These are phyloP conservation scores for Sarocladiaceae sp. DNA, from an alignment of 2,329 filamentous ascomycete genomes.

Conservation along the genomic window DNA sequence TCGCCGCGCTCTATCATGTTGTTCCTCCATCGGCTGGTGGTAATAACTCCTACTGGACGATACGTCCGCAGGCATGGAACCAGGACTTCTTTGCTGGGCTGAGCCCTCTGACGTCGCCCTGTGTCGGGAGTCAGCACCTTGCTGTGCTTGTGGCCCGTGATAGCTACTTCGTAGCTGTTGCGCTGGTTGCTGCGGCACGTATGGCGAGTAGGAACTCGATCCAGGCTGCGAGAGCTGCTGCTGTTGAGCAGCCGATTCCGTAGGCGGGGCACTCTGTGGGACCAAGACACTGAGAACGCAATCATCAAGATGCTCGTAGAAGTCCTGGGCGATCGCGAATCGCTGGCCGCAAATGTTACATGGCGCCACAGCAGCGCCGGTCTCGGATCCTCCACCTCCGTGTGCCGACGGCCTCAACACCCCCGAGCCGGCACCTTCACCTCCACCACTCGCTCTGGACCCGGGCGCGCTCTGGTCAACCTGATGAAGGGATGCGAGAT, in stretches of 20 bases:
- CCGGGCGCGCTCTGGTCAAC: constrained; percentile 94
- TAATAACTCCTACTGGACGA: too few species aligned
- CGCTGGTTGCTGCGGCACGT: too few species aligned
- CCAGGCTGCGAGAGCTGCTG: neutral
- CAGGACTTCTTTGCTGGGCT: too few species aligned
- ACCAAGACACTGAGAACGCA: constrained; percentile 55
- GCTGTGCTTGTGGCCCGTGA: too few species aligned
- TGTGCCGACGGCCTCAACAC: neutral
- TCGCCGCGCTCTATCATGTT: too few species aligned
- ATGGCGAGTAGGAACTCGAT: too few species aligned
- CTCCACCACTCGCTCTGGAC: constrained; percentile 63
- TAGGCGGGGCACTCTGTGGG: constrained; percentile 22
- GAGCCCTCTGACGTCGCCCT: too few species aligned
- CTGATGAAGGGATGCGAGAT: constrained; percentile 85
- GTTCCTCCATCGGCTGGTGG: too few species aligned
- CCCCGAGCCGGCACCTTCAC: constrained; percentile 15
- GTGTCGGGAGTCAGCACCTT: too few species aligned
- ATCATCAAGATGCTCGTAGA: constrained; percentile 88
- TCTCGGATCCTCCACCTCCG: constrained; percentile 10
- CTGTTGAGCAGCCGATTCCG: neutral
- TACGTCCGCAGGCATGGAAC: too few species aligned
- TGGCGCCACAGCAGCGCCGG: constrained; percentile 57
- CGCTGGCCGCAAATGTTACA: constrained; percentile 81
- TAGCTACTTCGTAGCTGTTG: too few species aligned
- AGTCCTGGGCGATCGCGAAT: constrained; percentile 86